These are phyloP conservation scores for Noccaea bulbosa DNA, from an alignment of 345 rosid species.

Conservation along the genomic window DNA sequence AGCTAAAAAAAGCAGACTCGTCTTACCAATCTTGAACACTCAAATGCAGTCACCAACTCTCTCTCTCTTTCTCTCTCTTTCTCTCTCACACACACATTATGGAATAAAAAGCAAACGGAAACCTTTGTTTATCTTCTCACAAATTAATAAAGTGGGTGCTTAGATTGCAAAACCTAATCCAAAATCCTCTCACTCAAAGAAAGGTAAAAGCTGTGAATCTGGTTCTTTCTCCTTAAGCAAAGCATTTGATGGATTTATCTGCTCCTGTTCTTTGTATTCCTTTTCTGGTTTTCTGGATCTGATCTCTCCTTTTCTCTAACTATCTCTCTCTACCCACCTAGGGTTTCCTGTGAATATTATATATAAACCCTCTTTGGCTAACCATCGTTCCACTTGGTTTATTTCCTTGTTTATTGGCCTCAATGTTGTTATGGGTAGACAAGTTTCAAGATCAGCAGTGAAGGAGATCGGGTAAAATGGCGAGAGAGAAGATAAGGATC, in stretches of 20 bases:
- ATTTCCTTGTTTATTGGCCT: not conserved
- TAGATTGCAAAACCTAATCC: slow-evolving; percentile 28
- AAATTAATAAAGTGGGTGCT: slow-evolving; percentile 25
- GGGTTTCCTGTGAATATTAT: slow-evolving; percentile 37
- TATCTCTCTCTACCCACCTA: slow-evolving; percentile 36
- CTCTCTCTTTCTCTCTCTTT: slow-evolving; percentile 17
- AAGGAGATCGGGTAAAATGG: slow-evolving; percentile 46
- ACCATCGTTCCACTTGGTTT: slow-evolving; percentile 8
- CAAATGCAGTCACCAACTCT: slow-evolving; percentile 18
- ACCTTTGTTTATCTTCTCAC: slow-evolving; percentile 1
- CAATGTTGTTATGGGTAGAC: slow-evolving; percentile 22
- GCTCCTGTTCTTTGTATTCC: slow-evolving; percentile 3
- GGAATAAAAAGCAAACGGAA: slow-evolving; percentile 9
- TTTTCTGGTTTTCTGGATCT: slow-evolving; percentile 35
- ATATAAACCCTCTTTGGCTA: slow-evolving; percentile 19
- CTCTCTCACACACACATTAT: slow-evolving; percentile 10
- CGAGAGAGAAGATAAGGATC: slow-evolving; percentile 66
- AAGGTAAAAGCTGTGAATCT: slow-evolving; percentile 38
- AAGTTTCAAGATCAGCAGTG: slow-evolving; percentile 24
- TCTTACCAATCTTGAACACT: slow-evolving; percentile 43
- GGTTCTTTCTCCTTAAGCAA: slow-evolving; percentile 15
- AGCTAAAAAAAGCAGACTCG: slow-evolving; percentile 33
- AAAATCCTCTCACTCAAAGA: slow-evolving; percentile 29
- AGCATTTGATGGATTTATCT: slow-evolving; percentile 11
- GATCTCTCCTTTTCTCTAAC: slow-evolving; percentile 20